Conservation (phyloP, 2,329 filamentous ascomycete genomes). For the Cryphonectria japonica region DNA sequence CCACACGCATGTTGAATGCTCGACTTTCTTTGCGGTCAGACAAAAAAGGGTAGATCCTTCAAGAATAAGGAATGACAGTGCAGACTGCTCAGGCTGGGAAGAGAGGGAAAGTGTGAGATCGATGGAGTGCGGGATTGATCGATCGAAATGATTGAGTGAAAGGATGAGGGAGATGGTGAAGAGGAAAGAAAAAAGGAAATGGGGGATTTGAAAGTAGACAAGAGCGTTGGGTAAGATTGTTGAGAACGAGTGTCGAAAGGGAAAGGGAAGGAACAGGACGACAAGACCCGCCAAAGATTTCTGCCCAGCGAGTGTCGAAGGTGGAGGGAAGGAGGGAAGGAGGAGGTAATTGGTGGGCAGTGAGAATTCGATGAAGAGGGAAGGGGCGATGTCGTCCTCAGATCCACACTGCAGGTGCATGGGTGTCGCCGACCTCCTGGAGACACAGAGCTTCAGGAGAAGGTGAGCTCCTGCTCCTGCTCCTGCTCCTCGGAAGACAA, state of each 20-base stretch:
- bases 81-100: constrained; percentile 9
- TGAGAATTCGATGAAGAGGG: constrained; percentile 20
- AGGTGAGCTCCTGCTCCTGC: not conserved
- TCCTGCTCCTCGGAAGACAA: not conserved
- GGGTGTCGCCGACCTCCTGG: not conserved
- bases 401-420: not conserved
- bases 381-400: constrained; percentile 23
- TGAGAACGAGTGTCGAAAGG: constrained; percentile 20
- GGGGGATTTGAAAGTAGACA: constrained; percentile 20
- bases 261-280: constrained; percentile 5
- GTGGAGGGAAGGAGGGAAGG: constrained; percentile 25
- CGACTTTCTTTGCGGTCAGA: not conserved
- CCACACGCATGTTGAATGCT: constrained; percentile 44
- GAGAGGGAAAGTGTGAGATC: not conserved
- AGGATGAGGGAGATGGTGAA: constrained; percentile 14
- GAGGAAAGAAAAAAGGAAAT: constrained; percentile 19
- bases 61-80: constrained; percentile 25
- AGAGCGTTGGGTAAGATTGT: constrained; percentile 13
- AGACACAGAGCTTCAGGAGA: not conserved
- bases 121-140: not conserved
- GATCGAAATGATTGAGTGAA: not conserved
- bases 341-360: not conserved
- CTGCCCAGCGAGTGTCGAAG: not conserved
- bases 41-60: constrained; percentile 1
- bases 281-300: not conserved